Conservation (phyloP, 495 filamentous ascomycete genomes). For the Penicillium silybi region DNA sequence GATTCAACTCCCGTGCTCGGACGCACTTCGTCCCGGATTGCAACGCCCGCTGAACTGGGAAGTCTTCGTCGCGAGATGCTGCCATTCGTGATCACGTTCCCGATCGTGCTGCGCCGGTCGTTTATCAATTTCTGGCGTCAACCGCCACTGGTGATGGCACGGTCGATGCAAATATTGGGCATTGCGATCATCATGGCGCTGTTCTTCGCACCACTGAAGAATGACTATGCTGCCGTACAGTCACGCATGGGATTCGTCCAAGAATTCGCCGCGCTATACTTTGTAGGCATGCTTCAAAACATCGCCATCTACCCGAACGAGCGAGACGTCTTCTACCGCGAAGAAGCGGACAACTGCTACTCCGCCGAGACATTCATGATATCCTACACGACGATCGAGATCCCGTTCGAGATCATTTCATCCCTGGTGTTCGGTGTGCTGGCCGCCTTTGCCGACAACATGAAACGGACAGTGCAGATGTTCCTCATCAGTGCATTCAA, state of each 20-base stretch:
- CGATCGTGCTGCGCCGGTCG: conserved; percentile 58
- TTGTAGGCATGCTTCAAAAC: conserved; percentile 76
- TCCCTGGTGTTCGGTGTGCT: conserved; percentile 61
- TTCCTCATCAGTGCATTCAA: conserved; percentile 65
- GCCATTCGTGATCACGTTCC: conserved; percentile 58
- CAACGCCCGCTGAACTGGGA: conserved; percentile 67
- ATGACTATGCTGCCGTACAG: conserved; percentile 63
- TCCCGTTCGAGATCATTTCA: conserved; percentile 64
- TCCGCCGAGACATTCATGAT: conserved; percentile 64
- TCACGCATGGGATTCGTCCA: conserved; percentile 69
- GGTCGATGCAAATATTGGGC: conserved; percentile 64
- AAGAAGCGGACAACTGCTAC: conserved; percentile 65
- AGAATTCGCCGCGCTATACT: conserved; percentile 66
- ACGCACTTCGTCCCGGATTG: conserved; percentile 37
- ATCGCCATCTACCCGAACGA: conserved; percentile 67
- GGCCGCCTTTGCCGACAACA: conserved; percentile 54
- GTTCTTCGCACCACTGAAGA: conserved; percentile 67
- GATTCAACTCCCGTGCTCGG: conserved; percentile 19
- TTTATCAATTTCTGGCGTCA: conserved; percentile 65
- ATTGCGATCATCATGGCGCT: conserved; percentile 61
- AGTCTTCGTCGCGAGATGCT: conserved; percentile 57
- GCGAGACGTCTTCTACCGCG: conserved; percentile 66
- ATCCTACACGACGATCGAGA: conserved; percentile 60
- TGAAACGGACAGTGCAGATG: conserved; percentile 55
- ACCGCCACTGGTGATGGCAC: conserved; percentile 58